These are phyloP conservation scores for Chytriomyces sp. DNA, from an alignment of 192 early-diverging fungal species.

Conservation along the genomic window DNA sequence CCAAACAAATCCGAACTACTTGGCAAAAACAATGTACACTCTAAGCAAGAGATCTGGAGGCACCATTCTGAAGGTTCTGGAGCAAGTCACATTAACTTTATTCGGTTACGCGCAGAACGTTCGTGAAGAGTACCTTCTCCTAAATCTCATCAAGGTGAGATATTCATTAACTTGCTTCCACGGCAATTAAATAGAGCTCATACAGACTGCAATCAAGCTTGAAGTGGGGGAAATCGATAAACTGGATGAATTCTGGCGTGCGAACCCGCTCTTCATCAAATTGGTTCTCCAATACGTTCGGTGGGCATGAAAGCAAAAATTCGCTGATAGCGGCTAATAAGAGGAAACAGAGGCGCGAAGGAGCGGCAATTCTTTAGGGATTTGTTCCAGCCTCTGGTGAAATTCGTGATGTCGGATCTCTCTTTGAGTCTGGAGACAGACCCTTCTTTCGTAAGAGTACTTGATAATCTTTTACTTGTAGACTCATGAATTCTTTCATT, in stretches of 20 bases:
- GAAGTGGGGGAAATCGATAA: slow-evolving; percentile 84
- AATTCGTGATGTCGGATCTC: slow-evolving; percentile 73
- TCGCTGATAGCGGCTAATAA: too few species aligned
- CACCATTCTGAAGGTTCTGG: slow-evolving; percentile 77
- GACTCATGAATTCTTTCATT: slow-evolving; percentile 18
- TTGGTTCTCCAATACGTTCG: slow-evolving; percentile 93
- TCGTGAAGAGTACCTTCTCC: slow-evolving; percentile 93
- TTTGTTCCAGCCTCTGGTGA: slow-evolving; percentile 80
- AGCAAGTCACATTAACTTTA: slow-evolving; percentile 86
- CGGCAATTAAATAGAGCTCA: too few species aligned
- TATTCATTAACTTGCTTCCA: neutral
- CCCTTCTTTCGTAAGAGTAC: slow-evolving; percentile 49
- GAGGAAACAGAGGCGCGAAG: slow-evolving; percentile 90
- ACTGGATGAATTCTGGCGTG: slow-evolving; percentile 88
- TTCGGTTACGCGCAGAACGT: slow-evolving; percentile 98
- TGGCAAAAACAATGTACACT: slow-evolving; percentile 83
- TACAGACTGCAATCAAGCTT: slow-evolving; percentile 68
- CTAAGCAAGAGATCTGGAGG: slow-evolving; percentile 80
- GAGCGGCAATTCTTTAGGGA: slow-evolving; percentile 89
- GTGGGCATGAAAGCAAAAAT: slow-evolving; percentile 32
- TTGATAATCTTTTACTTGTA: neutral
- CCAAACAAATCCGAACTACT: slow-evolving; percentile 93
- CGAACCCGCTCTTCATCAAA: slow-evolving; percentile 97
- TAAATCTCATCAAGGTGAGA: slow-evolving; percentile 85
- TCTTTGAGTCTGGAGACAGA: slow-evolving; percentile 90